Base-by-base conservation (phyloP, 2,329 filamentous ascomycete species). In the Fusarium cicatricum region DNA sequence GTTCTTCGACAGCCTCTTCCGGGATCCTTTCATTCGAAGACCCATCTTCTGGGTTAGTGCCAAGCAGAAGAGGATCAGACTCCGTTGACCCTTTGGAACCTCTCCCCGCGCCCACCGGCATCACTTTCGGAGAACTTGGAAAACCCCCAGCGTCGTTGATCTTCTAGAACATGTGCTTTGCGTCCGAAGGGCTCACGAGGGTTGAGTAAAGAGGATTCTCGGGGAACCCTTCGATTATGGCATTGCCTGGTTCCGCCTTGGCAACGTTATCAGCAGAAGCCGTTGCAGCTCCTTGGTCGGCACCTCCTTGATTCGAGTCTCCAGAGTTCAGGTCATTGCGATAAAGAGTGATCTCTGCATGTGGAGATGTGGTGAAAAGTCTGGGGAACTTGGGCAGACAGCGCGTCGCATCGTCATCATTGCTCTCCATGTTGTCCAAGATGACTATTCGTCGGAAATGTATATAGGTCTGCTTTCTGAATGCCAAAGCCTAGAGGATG, bases 361-460 rank as follows among this genome's bases (percentile, higher is more conserved):
- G 52, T 29, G 19, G n/a, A 10, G 58, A 32, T 11, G 49, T 28
- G 14, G 54, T 44, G 11, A 65, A 65, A 19, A 59, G 46, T 19
- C 50, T 61, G 4, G 65, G 61, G 5, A 60, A 52, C 11, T 47
- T 65, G 29, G 66, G 59, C 36, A 67, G 64, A 15, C 56, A 67
- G 23, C 52, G 51, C 4, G 40, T 33, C 11, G 37, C 48, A 29
- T 60, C 40, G 15, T 59, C 49, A 15, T 53, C 39, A 16, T 63
- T 21, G 36, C 47, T 58, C 68, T 60, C 68, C 56, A 67, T 67
- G 16, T 31, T 46, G 28, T 46, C 19, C 16, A 57, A 23, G 23
- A 37, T 36, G 16, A 45, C 12, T 31, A 15, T 11, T 29, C n/a
- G 23, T n/a, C 16, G 21, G 14, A 23, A 38, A 48, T 48, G 19